Base-by-base conservation (phyloP, 192 early-diverging fungal species). In the Haplosporangium gracile region DNA sequence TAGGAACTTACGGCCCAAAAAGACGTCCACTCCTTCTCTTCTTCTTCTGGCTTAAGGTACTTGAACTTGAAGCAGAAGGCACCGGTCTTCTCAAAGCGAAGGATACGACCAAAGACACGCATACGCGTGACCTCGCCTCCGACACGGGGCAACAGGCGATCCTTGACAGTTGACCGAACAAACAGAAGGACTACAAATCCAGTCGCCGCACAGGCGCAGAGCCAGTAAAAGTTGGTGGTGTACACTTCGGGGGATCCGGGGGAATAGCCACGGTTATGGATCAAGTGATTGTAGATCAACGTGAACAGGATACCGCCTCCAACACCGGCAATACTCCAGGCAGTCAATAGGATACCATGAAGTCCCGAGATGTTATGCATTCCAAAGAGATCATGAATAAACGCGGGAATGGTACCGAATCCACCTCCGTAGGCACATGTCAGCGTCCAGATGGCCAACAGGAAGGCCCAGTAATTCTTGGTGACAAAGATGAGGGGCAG, bases 381-480 rank as follows among this genome's bases (percentile, higher is more conserved):
- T 3, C 94, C 94, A 81, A 94, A 96, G 89, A 94, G 91, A 76
- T 96, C 95, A 47, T 94, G 88, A 2, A 96, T 88, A 76, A 94
- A 95, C 2, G 94, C 94, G 0, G 94, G 95, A 53, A 96, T 94
- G 84, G 94, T 92, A 38, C 94, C 95, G 68, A 95, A 95, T 3
- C 95, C 95, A 24, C 92, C 93, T 51, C 95, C 95, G 68, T 95
- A 96, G 87, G 91, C 93, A 40, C 92, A 88, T 7, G 94, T 93
- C 65, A 94, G 88, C 20, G 88, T 74, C 91, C 93, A 94, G 69
- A 93, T 82, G 18, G 92, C 88, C 40, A 88, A 57, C n/a, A 95
- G 80, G 83, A 92, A 94, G 1, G 88, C 89, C 86, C 90, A 89
- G 88, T 93, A 95, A 79, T 75, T 90, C 71, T 89, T 89, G 36